Percentiles rank a stretch among this genome's conserved stretches.
Conservation (phyloP, 176 grass and related monocot genomes). For the Oryza meridionalis region DNA sequence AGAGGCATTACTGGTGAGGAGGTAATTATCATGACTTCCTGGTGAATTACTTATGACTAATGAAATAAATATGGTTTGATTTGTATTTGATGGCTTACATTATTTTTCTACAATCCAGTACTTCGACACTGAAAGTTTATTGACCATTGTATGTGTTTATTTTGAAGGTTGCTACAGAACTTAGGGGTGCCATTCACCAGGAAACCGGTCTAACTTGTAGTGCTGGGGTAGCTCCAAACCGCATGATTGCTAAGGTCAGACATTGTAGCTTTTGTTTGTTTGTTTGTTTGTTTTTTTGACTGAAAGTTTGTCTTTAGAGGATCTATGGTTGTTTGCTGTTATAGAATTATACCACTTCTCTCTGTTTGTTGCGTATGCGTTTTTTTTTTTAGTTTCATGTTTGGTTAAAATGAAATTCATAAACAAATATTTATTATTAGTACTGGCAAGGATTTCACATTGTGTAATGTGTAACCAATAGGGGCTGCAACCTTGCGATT, state of each 20-base stretch:
- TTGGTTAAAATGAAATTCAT: constrained; percentile 15
- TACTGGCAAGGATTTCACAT: constrained; percentile 4
- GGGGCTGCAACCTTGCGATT: constrained; percentile 8
- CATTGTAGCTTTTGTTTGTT: neutral
- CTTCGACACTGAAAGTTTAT: constrained; percentile 23
- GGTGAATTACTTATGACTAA: constrained; percentile 3
- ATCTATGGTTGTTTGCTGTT: neutral
- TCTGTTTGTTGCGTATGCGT: neutral
- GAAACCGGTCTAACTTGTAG: constrained; percentile 97
- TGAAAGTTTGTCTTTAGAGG: constrained; percentile 3
- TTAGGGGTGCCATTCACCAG: constrained; percentile 71
- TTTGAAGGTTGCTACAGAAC: constrained; percentile 81
- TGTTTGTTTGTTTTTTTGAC: neutral
- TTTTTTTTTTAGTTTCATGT: neutral
- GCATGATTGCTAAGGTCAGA: constrained; percentile 89
- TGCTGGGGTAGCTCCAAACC: constrained; percentile 88
- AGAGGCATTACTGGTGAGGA: constrained; percentile 72
- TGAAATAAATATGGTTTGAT: constrained; percentile 5
- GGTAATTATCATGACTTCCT: constrained; percentile 45
- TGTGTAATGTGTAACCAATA: neutral
- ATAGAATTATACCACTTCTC: neutral
- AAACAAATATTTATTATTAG: neutral
- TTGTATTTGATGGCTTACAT: neutral
- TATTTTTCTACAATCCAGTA: constrained; percentile 15
- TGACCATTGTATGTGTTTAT: constrained; percentile 28